Base-by-base conservation (phyloP, 139 green algal genomes). In the Auxenochlorella pyrenoidosa region DNA sequence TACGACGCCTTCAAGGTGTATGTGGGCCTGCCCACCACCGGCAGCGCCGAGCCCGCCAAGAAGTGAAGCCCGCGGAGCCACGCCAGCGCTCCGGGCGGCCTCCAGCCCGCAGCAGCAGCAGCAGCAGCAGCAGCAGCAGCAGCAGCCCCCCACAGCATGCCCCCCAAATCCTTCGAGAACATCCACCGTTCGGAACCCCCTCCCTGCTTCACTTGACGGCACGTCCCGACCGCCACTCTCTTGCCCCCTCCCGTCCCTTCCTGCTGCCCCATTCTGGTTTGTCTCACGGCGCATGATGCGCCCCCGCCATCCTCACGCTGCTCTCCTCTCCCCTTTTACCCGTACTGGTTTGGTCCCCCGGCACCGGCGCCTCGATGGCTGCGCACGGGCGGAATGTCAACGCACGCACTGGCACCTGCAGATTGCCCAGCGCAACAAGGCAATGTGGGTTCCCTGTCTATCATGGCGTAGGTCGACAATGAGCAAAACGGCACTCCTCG, bases 1-100 rank as follows among this genome's bases (percentile, higher is more conserved):
- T 97, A 97, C 79, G 95, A 97, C 82, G 91, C 94, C 38, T 76
- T 76, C 70, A 76, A 76, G 70, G 70, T 94, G n/a, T 93, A 92
- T 70, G 90, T 94, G 36, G 92, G 92, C 51, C 88, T 95, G 86
- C 89, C 89, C 71, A 92, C 89, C 60, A 92, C 89, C 65, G 89
- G 89, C 72, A 63, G 86, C 54, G 86, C 86, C 5, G 38, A 30
- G 63, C 79, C 80, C 30, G 34, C 40, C 36, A 34, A 83, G 81
- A 58, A 41, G 63, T 85, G 43, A 90, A 88, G 43, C 38, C 8
- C 22, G 34, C 12, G n/a, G 8, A 58, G 26, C 34, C 0, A 19
- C 38, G 30, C 63, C 6, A 24, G 16, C 36, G 4, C 43, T 19
- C 5, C 73, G 34, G 15, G 43, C 44, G 8, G 18, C 75, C 38